Evolutionary conservation across 805 yeast species (phyloP).

Genomic region (Hanseniaspora clermontiae): DNA sequence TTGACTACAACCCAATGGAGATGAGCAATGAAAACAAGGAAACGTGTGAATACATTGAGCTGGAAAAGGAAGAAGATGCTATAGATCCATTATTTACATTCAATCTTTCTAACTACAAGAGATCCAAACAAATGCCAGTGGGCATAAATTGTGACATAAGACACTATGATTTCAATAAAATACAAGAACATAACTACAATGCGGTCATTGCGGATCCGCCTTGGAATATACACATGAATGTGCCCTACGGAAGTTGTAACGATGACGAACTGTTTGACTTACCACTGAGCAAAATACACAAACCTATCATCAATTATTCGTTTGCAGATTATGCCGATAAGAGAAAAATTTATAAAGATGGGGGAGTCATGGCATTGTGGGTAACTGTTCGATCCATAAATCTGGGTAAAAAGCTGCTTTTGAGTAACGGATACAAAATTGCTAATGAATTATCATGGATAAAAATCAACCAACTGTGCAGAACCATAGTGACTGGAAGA

Average conservation of each 20-base stretch:
- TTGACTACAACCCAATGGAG: slow-evolving; percentile 31
- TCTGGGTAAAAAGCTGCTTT: slow-evolving; percentile 63
- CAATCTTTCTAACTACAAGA: slow-evolving; percentile 2
- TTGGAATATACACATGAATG: slow-evolving; percentile 89
- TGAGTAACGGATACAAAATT: slow-evolving; percentile 70
- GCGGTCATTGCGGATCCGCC: slow-evolving; percentile 88
- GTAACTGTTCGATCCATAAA: slow-evolving; percentile 92
- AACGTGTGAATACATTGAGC: slow-evolving; percentile 17
- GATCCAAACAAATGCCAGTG: slow-evolving; percentile 52
- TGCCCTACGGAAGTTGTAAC: slow-evolving; percentile 64
- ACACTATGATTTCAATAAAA: slow-evolving; percentile 48
- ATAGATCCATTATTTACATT: slow-evolving; percentile 7
- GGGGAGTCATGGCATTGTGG: slow-evolving; percentile 78
- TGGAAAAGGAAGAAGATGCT: slow-evolving; percentile 17
- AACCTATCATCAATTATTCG: not conserved
- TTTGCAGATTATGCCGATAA: not conserved
- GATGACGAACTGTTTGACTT: slow-evolving; percentile 60
- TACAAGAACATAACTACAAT: slow-evolving; percentile 57
- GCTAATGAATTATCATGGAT: slow-evolving; percentile 81
- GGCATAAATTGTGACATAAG: slow-evolving; percentile 72
- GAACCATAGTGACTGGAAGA: slow-evolving; percentile 88
- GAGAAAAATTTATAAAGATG: slow-evolving; percentile 30
- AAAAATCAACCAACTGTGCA: slow-evolving; percentile 71
- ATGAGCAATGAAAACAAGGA: slow-evolving; percentile 19
- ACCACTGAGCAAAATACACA: slow-evolving; percentile 54